These are phyloP conservation scores for Camelina laxa DNA, from an alignment of 345 rosid species.

Conservation along the genomic window DNA sequence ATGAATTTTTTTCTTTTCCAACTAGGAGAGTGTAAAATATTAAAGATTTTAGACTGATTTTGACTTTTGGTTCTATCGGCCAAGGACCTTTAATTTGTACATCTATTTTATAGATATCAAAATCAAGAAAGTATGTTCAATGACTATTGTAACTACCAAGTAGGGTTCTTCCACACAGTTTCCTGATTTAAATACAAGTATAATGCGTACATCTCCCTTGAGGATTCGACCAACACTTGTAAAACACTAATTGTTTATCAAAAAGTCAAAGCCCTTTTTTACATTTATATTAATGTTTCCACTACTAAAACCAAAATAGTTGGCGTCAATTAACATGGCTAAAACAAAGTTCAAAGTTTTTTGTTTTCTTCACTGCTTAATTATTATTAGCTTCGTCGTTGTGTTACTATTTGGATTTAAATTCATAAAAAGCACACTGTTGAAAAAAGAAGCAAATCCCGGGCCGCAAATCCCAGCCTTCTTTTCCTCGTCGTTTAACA, in stretches of 20 bases:
- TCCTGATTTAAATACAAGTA: not conserved
- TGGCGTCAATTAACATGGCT: not conserved
- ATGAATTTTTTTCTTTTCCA: not conserved
- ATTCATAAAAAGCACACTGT: no score
- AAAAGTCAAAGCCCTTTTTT: constrained; percentile 26
- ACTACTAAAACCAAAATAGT: not conserved
- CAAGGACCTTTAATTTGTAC: not conserved
- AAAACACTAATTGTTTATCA: constrained; percentile 18
- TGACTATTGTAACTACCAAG: not conserved
- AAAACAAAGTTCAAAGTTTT: not conserved
- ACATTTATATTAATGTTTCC: not conserved
- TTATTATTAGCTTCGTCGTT: no score
- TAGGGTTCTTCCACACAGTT: constrained; percentile 6
- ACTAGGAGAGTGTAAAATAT: not conserved
- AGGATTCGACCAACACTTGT: constrained; percentile 10
- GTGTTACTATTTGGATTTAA: no score
- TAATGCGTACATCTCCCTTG: constrained; percentile 10
- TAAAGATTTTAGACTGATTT: not conserved
- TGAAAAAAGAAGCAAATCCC: no score
- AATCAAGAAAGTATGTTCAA: not conserved
- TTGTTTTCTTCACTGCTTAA: not conserved
- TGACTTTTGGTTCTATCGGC: constrained; percentile 17
- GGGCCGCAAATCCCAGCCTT: no score
- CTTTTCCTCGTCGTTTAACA: no score
- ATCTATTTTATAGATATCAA: not conserved